Conservation (phyloP, 257 asterid species). For the Linaria vulgaris region DNA sequence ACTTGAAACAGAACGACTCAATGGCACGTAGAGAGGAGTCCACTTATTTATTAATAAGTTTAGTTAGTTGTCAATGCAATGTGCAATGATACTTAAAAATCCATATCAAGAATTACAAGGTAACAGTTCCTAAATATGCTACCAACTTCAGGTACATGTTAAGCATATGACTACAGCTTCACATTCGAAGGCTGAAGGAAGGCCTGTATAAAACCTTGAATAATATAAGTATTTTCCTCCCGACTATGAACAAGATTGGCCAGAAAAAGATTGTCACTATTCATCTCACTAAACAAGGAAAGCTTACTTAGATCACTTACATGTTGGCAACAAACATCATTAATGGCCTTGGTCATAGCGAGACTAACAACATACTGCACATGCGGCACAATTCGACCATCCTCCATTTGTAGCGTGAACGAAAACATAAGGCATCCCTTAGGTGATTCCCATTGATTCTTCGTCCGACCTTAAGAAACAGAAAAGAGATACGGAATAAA, state of each 20-base stretch:
- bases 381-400: slow-evolving; percentile 84
- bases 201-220: not conserved
- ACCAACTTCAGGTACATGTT: too few relatives aligned
- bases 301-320: slow-evolving; percentile 39
- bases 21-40: too few relatives aligned
- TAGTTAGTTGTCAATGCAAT: too few relatives aligned
- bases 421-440: slow-evolving; percentile 95
- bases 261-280: slow-evolving; percentile 5
- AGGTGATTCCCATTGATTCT: slow-evolving; percentile 91
- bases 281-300: slow-evolving; percentile 3
- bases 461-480: slow-evolving; percentile 64
- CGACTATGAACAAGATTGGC: slow-evolving; percentile 1
- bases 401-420: slow-evolving; percentile 85
- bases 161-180: too few relatives aligned
- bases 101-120: too few relatives aligned
- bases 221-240: slow-evolving; percentile 3
- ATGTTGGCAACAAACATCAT: slow-evolving; percentile 61
- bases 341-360: slow-evolving; percentile 85
- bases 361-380: slow-evolving; percentile 87
- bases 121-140: too few relatives aligned
- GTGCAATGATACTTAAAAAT: too few relatives aligned
- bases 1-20: too few relatives aligned
- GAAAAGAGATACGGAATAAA: slow-evolving; percentile 5
- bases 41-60: too few relatives aligned
- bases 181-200: too few relatives aligned